Evolutionary conservation across 768 basidiomycete species (phyloP).

Genomic region (Naganishia antarctica): DNA sequence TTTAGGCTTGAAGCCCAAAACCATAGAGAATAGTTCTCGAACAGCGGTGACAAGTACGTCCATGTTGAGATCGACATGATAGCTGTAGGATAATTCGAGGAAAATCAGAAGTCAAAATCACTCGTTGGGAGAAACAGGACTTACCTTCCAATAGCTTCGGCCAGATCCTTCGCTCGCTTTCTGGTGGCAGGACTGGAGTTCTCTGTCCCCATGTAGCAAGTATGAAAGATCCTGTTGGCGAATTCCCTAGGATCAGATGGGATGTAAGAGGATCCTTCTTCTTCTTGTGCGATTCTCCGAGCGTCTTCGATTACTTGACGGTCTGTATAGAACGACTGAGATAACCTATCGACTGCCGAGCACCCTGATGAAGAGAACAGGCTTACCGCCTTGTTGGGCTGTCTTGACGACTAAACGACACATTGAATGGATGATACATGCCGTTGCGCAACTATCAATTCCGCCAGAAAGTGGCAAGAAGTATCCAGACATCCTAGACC

Average conservation of each 20-base stretch:
- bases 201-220: slow-evolving; percentile 98
- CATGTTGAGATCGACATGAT: slow-evolving; percentile 95
- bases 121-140: slow-evolving; percentile 21
- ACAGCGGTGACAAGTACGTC: slow-evolving; percentile 81
- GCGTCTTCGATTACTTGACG: slow-evolving; percentile 85
- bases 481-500: slow-evolving; percentile 89
- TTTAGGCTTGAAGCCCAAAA: slow-evolving; percentile 67
- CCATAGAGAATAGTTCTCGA: slow-evolving; percentile 71
- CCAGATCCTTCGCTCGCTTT: slow-evolving; percentile 75
- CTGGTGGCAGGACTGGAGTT: slow-evolving; percentile 87
- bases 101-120: not conserved
- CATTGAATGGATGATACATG: slow-evolving; percentile 94
- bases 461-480: slow-evolving; percentile 94
- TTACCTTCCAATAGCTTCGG: slow-evolving; percentile 83
- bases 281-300: slow-evolving; percentile 77
- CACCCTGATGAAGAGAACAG: not conserved
- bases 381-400: slow-evolving; percentile 64
- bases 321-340: slow-evolving; percentile 53
- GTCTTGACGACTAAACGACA: slow-evolving; percentile 83
- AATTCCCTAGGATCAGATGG: slow-evolving; percentile 86
- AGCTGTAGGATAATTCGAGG: slow-evolving; percentile 55
- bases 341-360: not conserved
- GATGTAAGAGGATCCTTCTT: slow-evolving; percentile 71
- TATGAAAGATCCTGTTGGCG: slow-evolving; percentile 81
- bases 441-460: slow-evolving; percentile 95